These are phyloP conservation scores for Carex kokanica DNA, from an alignment of 176 grass and related monocot genomes.

Conservation along the genomic window DNA sequence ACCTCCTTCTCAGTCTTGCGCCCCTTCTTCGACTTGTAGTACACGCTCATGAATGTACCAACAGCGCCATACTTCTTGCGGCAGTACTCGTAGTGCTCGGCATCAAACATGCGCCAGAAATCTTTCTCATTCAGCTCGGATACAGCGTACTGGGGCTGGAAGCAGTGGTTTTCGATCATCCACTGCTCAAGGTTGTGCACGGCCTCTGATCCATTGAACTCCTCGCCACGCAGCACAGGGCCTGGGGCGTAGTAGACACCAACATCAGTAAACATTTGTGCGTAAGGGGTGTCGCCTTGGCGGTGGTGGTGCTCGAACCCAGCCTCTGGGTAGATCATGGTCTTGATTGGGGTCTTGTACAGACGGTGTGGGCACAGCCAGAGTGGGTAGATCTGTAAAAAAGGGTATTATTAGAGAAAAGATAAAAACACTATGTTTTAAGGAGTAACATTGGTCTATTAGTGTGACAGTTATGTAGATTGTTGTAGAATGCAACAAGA, in stretches of 20 bases:
- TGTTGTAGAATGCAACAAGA: not conserved
- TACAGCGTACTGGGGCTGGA: slow-evolving; percentile 94
- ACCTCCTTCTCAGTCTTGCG: slow-evolving; percentile 99
- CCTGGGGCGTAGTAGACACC: slow-evolving; percentile 77
- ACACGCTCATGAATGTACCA: slow-evolving; percentile 95
- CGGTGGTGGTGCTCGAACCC: slow-evolving; percentile 86
- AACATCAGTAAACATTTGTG: slow-evolving; percentile 90
- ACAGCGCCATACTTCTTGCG: slow-evolving; percentile 63
- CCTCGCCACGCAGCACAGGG: slow-evolving; percentile 60
- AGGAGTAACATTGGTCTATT: not conserved
- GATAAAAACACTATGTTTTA: not conserved
- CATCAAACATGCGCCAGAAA: slow-evolving; percentile 99
- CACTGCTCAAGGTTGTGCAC: slow-evolving; percentile 75
- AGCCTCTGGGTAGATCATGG: slow-evolving; percentile 78
- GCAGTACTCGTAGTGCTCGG: slow-evolving; percentile 79
- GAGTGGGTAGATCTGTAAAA: slow-evolving; percentile 67
- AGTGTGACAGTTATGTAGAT: not conserved
- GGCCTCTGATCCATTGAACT: slow-evolving; percentile 55
- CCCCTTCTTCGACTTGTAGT: slow-evolving; percentile 99
- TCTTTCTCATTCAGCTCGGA: slow-evolving; percentile 92
- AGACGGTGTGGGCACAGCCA: slow-evolving; percentile 93
- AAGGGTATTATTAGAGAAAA: not conserved
- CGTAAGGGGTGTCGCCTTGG: slow-evolving; percentile 81
- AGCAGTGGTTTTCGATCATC: slow-evolving; percentile 91
- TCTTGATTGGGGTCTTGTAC: slow-evolving; percentile 91